Base-by-base conservation (phyloP, 768 basidiomycete species). In the Boletus pseudo-olivaceus region DNA sequence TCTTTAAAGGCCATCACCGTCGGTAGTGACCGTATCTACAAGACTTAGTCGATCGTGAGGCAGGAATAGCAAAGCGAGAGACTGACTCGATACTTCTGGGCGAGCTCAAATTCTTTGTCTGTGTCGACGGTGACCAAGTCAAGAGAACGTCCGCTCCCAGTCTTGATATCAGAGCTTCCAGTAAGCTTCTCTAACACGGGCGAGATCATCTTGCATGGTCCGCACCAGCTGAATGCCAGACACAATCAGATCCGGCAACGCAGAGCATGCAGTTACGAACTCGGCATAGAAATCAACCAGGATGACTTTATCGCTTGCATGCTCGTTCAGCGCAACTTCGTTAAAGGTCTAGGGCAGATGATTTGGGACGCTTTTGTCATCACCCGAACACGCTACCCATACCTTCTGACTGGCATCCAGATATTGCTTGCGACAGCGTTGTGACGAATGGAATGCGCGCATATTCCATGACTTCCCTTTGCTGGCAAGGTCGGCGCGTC, bases 271-370 rank as follows among this genome's bases (percentile, higher is more conserved):
- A 58, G n/a, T 41, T 26, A 76, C 84, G 44, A 61, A 90, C 89
- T 89, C 82, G 44, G 90, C 89, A 65, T 90, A 87, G 60, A 91
- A 91, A 60, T 91, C 89, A 23, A 89, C 88, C 7, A 91, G 71
- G 39, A 87, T 79, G 26, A 87, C 69, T 45, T 81, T 79, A 52
- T 78, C 76, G 49, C 74, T 75, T 27, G 76, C 68, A 51, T 40
- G 48, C 39, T 60, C 63, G 37, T 63, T 62, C n/a, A 72, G 58
- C 12, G 56, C 67, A 2, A 74, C 67, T 26, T 62, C 61, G 46
- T 59, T 34, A 54, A 78, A 76, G 2, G 66, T 72, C 77, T 79
- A 51, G 34, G n/a, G 12, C 11, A 32, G 44, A n/a, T 27, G 20
- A 47, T 54, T 23, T 5, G 46, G 37, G 37, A 54, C 15, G 17